Percentiles rank a stretch among this genome's conserved stretches.
These are phyloP conservation scores for Lasiodiplodia theobromae DNA, from an alignment of 2,329 filamentous ascomycete species.

Conservation along the genomic window DNA sequence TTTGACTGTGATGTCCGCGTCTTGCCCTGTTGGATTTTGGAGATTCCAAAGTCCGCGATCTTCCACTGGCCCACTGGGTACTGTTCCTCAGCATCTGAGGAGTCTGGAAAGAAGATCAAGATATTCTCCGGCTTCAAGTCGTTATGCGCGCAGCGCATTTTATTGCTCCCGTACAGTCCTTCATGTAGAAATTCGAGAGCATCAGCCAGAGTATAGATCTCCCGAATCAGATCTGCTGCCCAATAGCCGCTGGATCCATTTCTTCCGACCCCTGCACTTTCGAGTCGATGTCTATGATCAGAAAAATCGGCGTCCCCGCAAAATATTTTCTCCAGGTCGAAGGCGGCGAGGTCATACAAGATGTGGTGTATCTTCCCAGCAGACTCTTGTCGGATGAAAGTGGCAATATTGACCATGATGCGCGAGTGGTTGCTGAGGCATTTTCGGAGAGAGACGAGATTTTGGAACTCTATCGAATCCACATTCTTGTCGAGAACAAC, in stretches of 20 bases:
- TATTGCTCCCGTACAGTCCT: neutral
- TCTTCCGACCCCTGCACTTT: neutral
- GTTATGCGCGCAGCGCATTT: constrained; percentile 18
- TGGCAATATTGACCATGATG: constrained; percentile 31
- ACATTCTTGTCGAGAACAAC: neutral
- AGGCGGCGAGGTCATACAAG: constrained; percentile 30
- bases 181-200: constrained; percentile 28
- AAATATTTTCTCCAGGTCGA: constrained; percentile 5
- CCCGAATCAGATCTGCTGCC: constrained; percentile 19
- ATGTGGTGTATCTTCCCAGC: neutral
- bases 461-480: constrained; percentile 15
- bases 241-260: constrained; percentile 18
- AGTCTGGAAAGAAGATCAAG: constrained; percentile 29
- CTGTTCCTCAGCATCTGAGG: neutral
- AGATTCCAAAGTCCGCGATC: constrained; percentile 31
- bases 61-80: constrained; percentile 31
- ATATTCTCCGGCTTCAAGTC: constrained; percentile 32
- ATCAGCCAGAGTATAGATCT: constrained; percentile 25
- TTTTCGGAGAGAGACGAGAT: constrained; percentile 11
- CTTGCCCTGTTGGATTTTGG: constrained; percentile 7
- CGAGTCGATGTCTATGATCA: too few relatives aligned
- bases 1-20: too few relatives aligned
- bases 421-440: constrained; percentile 14
- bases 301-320: neutral
- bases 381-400: neutral